A percentile compares a stretch with the other conserved stretches of the same genome.
phyloP scores from a whole-genome alignment of 1,139 yeast species.

The Meyerozyma smithsonii region DNA sequence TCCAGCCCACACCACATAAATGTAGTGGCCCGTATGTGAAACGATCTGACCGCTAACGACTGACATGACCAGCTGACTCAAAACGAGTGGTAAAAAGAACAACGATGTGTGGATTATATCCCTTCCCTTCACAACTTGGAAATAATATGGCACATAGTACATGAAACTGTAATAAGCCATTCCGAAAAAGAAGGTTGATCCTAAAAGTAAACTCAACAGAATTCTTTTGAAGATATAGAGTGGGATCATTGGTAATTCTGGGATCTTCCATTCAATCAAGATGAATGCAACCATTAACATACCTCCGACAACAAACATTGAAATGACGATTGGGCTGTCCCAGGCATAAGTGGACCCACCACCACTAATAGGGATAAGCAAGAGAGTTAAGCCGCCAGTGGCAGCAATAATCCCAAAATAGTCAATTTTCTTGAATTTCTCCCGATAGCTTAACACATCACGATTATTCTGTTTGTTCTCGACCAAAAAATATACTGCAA shows the following conservation, averaged over 20 bases:
- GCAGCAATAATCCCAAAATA: slow-evolving; percentile 45
- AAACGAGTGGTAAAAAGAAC: slow-evolving; percentile 38
- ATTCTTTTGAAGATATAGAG: slow-evolving; percentile 36
- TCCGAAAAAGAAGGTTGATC: slow-evolving; percentile 47
- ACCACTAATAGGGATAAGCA: slow-evolving; percentile 48
- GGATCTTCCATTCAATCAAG: slow-evolving; percentile 44
- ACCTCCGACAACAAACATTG: slow-evolving; percentile 44
- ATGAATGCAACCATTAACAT: slow-evolving; percentile 35
- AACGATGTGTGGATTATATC: slow-evolving; percentile 34
- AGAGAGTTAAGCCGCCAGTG: slow-evolving; percentile 37
- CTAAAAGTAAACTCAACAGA: slow-evolving; percentile 36
- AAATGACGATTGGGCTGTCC: slow-evolving; percentile 46
- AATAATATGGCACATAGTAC: slow-evolving; percentile 48
- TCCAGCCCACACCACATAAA: slow-evolving; percentile 37
- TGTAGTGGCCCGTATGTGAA: slow-evolving; percentile 38
- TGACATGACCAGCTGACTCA: slow-evolving; percentile 37
- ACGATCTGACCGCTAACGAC: slow-evolving; percentile 41
- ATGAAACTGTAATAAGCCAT: slow-evolving; percentile 40
- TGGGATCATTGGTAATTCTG: slow-evolving; percentile 56
- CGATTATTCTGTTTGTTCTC: slow-evolving; percentile 18
- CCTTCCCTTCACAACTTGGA: slow-evolving; percentile 44
- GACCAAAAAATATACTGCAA: slow-evolving; percentile 22
- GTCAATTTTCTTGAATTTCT: slow-evolving; percentile 41
- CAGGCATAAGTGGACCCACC: slow-evolving; percentile 50
- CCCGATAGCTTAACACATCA: slow-evolving; percentile 21